Conservation (phyloP, 495 filamentous ascomycete species). For the Penicillium antarcticum region DNA sequence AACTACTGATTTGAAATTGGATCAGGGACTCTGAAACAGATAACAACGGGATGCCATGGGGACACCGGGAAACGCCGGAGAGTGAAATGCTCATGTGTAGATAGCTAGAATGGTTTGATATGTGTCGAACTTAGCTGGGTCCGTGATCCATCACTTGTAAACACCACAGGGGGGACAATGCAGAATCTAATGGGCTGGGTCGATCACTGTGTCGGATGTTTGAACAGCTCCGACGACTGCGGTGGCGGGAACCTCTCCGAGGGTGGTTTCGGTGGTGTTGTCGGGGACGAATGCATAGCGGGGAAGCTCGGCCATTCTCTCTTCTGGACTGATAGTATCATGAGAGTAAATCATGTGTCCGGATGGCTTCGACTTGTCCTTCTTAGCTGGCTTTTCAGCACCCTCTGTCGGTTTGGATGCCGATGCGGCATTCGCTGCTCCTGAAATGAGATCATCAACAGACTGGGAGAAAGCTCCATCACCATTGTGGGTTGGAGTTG, state of each 20-base stretch:
- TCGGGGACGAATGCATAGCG: conserved; percentile 70
- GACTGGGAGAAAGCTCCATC: conserved; percentile 46
- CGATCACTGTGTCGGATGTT: conserved; percentile 35
- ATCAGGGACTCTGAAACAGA: conserved; percentile 33
- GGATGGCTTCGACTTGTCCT: conserved; percentile 64
- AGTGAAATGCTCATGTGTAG: conserved; percentile 25
- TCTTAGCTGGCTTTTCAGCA: conserved; percentile 56
- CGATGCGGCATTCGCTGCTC: conserved; percentile 28
- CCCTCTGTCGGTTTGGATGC: conserved; percentile 21
- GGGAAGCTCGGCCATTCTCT: conserved; percentile 76
- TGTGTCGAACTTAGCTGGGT: conserved; percentile 48
- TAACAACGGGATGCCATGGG: conserved; percentile 3
- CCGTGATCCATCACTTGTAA: conserved; percentile 14
- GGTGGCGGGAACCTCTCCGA: conserved; percentile 37
- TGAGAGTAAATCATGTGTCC: conserved; percentile 73
- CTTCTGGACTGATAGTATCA: conserved; percentile 76
- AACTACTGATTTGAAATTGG: conserved; percentile 27
- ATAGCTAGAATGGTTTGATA: conserved; percentile 30
- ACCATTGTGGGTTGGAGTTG: conserved; percentile 33
- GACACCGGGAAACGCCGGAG: conserved; percentile 1
- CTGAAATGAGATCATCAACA: conserved; percentile 60
- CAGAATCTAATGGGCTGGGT: conserved; percentile 28
- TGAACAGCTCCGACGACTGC: conserved; percentile 32
- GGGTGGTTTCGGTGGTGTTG: conserved; percentile 29
- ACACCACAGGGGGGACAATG: not conserved